Conservation (phyloP, 495 filamentous ascomycete genomes). For the Podospora didyma region DNA sequence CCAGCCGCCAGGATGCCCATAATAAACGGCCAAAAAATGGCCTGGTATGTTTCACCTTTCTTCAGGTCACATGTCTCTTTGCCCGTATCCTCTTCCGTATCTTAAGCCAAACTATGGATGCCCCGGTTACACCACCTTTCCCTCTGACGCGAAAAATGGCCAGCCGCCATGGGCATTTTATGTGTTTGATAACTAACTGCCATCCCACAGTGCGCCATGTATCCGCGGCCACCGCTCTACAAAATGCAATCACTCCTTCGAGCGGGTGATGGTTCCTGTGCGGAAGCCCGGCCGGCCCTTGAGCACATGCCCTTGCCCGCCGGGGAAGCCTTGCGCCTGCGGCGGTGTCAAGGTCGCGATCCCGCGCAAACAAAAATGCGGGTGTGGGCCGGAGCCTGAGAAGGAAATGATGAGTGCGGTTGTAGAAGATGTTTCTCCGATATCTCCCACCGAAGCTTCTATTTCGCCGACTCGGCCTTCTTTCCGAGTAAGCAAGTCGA, state of each 20-base stretch:
- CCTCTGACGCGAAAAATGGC: neutral
- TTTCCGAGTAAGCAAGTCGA: conserved; percentile 42
- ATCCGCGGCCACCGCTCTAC: conserved; percentile 84
- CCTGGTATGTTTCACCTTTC: conserved; percentile 43
- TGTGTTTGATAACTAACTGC: conserved; percentile 20
- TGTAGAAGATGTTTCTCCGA: conserved; percentile 16
- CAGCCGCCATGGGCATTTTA: neutral
- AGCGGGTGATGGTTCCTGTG: conserved; percentile 71
- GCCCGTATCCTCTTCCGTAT: neutral
- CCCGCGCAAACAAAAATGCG: conserved; percentile 46
- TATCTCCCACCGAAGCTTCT: conserved; percentile 26
- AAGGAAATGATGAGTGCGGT: neutral
- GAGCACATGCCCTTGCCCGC: conserved; percentile 70
- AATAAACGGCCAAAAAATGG: conserved; percentile 56
- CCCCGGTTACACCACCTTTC: neutral
- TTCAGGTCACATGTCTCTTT: neutral
- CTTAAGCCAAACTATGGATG: neutral
- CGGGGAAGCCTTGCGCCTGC: conserved; percentile 49
- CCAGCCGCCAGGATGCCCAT: conserved; percentile 44
- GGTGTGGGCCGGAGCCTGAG: conserved; percentile 27
- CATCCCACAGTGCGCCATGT: conserved; percentile 62
- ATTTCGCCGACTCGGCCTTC: conserved; percentile 29
- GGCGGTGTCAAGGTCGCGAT: conserved; percentile 50
- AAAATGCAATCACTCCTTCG: conserved; percentile 71
- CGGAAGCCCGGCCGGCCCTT: conserved; percentile 77